Evolutionary conservation across 1,284 basidiomycete genomes (phyloP), one percentile per base, ranked within the genome.

Genomic region (Anthracocystis walkeri): DNA sequence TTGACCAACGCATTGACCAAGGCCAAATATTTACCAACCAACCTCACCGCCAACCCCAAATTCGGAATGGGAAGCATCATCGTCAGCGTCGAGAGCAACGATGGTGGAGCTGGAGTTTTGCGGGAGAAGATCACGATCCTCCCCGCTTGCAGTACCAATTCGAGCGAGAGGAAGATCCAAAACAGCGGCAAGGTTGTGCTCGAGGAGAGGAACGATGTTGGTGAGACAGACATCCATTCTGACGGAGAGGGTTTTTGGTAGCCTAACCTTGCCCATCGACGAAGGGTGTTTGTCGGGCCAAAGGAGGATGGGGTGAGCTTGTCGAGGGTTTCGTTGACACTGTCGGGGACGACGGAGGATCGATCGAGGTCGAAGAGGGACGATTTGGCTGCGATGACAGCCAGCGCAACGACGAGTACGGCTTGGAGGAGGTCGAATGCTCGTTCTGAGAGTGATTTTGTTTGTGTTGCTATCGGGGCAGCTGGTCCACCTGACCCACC

Each of bases 111-210:
- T 1, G 70, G 75, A 10, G 74, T 66, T 23, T 69, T 69, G 12
- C 58, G 52, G 1, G 65, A 63, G 40, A 77, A 71, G 18, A 75
- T 40, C 27, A 50, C 68, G 61, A 84, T 71, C 12, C 82, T 63
- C 12, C 65, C 46, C 18, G 75, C 73, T 49, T 84, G 82, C 7
- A 84, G 66, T 1, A 60, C 49, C 11, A 83, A 27, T 44, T 84
- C 82, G 52, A 85, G 66, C 11, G 78, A 64, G 33, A 83, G 60
- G 49, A 85, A 83, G 64, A 84, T 75, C 75, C 76, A 84, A 54
- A 84, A 85, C 25, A 84, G 61, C 16, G 83, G 83, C 21, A 76
- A 31, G 4, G 59, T 20, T 14, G 35, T 2, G 66, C 33, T 1
- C n/a, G n/a, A n/a, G 59, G 23, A 45, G 12, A 11, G 20, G 27